Evolutionary conservation across 371 early-diverging fungal species (phyloP).

Genomic region (Dichotomocladium elegans): DNA sequence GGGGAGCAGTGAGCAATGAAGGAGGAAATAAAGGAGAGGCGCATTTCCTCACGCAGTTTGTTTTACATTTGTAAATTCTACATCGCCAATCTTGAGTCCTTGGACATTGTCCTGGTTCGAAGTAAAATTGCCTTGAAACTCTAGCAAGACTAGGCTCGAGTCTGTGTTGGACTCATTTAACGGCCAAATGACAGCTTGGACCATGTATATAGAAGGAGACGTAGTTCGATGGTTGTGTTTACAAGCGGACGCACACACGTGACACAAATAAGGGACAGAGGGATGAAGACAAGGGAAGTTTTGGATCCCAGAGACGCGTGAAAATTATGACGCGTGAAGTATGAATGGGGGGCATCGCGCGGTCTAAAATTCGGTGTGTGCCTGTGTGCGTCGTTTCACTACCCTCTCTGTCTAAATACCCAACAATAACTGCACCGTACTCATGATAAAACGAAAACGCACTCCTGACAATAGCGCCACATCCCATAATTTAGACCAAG

Average conservation of each 20-base stretch:
- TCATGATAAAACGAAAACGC: no score
- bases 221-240: neutral
- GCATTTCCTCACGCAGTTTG: neutral
- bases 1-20: neutral
- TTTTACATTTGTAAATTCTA: conserved; percentile 23
- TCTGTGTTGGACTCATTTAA: conserved; percentile 7
- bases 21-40: neutral
- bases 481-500: no score
- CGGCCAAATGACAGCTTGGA: conserved; percentile 26
- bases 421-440: no score
- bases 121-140: conserved; percentile 53
- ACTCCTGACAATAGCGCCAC: no score
- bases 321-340: no score
- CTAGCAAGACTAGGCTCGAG: conserved; percentile 34
- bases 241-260: neutral
- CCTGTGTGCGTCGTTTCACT: no score
- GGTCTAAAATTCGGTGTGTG: no score
- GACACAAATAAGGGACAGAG: neutral
- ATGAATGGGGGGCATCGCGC: no score
- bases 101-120: conserved; percentile 18
- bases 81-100: conserved; percentile 36
- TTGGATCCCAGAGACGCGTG: no score
- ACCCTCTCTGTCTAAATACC: no score
- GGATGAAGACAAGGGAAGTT: no score
- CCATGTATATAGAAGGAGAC: no score